Conservation (phyloP, 2,329 filamentous ascomycete species). For the Hypoxylon sp. region DNA sequence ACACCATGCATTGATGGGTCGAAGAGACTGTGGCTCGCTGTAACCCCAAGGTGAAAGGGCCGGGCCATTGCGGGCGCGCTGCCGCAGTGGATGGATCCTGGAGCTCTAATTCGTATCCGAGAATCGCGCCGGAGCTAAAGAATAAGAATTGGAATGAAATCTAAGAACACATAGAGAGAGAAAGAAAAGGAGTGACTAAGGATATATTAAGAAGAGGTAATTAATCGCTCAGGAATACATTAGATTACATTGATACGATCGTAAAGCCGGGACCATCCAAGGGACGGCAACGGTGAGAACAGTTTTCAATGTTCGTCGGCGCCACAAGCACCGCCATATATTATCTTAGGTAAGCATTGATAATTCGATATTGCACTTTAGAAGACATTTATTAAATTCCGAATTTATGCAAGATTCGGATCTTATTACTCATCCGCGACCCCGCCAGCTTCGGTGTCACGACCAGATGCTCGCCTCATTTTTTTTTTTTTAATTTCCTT, state of each 20-base stretch:
- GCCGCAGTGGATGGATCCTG: slow-evolving; percentile 25
- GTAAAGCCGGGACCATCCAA: not conserved
- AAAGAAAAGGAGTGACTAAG: slow-evolving; percentile 12
- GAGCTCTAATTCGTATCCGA: slow-evolving; percentile 8
- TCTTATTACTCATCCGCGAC: not conserved
- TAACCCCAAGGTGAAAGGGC: slow-evolving; percentile 41
- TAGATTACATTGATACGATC: slow-evolving; percentile 22
- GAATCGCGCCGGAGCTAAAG: slow-evolving; percentile 12
- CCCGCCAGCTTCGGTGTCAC: slow-evolving; percentile 22
- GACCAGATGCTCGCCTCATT: slow-evolving; percentile 35
- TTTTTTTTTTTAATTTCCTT: slow-evolving; percentile 16
- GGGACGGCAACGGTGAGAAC: slow-evolving; percentile 26
- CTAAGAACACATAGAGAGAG: slow-evolving; percentile 24
- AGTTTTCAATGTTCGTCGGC: slow-evolving; percentile 18
- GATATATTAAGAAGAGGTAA: slow-evolving; percentile 2
- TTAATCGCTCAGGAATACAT: slow-evolving; percentile 20
- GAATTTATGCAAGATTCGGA: not conserved
- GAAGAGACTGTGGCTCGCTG: slow-evolving; percentile 43
- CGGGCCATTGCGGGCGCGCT: slow-evolving; percentile 41
- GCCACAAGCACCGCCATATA: slow-evolving; percentile 37
- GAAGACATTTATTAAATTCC: not conserved
- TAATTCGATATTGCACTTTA: not conserved
- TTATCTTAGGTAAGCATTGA: not conserved
- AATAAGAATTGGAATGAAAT: slow-evolving; percentile 20
- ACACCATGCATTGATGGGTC: slow-evolving; percentile 53